Evolutionary conservation across 768 basidiomycete genomes (phyloP).

Genomic region (Calocybe indica): DNA sequence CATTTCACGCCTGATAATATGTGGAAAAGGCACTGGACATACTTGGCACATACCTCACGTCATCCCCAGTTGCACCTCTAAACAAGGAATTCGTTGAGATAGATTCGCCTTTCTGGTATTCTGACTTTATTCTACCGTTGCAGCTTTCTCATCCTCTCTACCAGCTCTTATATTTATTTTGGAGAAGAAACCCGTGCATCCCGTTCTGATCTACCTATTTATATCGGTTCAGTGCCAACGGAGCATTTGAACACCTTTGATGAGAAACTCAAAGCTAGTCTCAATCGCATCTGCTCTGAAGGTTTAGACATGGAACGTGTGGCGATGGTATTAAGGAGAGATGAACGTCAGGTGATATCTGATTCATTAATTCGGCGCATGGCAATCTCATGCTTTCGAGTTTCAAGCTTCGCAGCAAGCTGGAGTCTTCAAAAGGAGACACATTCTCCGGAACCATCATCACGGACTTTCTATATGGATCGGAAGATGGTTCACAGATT

Average conservation of each 20-base stretch:
- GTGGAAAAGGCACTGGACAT: constrained; percentile 69
- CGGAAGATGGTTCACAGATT: constrained; percentile 76
- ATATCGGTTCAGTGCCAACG: constrained; percentile 78
- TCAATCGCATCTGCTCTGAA: constrained; percentile 61
- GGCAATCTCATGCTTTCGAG: background rate
- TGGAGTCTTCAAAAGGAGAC: constrained; percentile 81
- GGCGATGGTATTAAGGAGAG: constrained; percentile 77
- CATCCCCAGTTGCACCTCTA: constrained; percentile 72
- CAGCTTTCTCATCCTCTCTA: constrained; percentile 3
- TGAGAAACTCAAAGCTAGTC: constrained; percentile 57
- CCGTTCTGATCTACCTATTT: constrained; percentile 66
- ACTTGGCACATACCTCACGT: constrained; percentile 83
- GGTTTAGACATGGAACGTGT: constrained; percentile 92
- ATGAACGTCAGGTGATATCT: constrained; percentile 73
- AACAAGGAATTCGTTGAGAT: constrained; percentile 93
- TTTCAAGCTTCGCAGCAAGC: constrained; percentile 66
- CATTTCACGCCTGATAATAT: constrained; percentile 3
- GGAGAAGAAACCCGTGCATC: constrained; percentile 72
- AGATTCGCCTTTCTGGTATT: constrained; percentile 81
- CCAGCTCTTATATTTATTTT: constrained; percentile 82
- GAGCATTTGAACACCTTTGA: constrained; percentile 74
- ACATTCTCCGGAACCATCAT: constrained; percentile 73
- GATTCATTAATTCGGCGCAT: background rate
- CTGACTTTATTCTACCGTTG: constrained; percentile 1
- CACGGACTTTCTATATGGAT: constrained; percentile 82